phyloP scores from a whole-genome alignment of 2,329 filamentous ascomycete genomes.

The Cladosporium colombiae region DNA sequence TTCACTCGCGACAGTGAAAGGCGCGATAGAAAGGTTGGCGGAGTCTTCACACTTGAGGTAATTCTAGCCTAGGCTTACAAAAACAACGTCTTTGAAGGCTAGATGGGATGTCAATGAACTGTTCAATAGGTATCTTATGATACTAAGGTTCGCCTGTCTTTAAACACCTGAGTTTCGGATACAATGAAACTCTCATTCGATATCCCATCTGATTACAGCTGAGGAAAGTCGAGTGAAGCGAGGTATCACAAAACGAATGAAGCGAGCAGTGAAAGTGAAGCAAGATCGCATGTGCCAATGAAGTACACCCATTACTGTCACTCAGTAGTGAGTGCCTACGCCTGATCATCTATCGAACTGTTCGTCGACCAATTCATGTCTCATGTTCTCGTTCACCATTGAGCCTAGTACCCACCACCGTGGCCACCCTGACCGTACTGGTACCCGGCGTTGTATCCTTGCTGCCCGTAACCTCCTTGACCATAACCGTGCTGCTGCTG shows the following conservation, averaged over 20 bases:
- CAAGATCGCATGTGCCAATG: background rate
- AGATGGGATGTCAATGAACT: too few relatives aligned
- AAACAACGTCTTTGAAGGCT: too few relatives aligned
- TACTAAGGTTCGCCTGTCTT: too few relatives aligned
- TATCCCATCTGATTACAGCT: background rate
- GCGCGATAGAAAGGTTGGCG: background rate
- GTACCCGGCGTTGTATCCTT: constrained; percentile 22
- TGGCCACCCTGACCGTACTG: constrained; percentile 22
- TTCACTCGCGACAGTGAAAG: background rate
- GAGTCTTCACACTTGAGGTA: background rate
- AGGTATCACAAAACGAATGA: background rate
- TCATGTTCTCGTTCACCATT: background rate
- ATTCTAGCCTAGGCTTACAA: too few relatives aligned
- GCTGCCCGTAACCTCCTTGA: constrained; percentile 24
- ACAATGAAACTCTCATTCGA: too few relatives aligned
- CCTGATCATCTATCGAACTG: background rate
- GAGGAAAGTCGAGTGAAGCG: background rate
- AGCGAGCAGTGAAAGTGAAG: background rate
- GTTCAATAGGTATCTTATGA: too few relatives aligned
- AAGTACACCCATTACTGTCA: background rate
- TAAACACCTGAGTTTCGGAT: too few relatives aligned
- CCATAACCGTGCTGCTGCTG: constrained; percentile 27
- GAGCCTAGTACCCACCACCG: constrained; percentile 18
- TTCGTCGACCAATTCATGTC: background rate
- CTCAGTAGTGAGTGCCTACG: background rate